phyloP scores from a whole-genome alignment of 1,284 basidiomycete genomes.

The Naganishia liquefaciens region DNA sequence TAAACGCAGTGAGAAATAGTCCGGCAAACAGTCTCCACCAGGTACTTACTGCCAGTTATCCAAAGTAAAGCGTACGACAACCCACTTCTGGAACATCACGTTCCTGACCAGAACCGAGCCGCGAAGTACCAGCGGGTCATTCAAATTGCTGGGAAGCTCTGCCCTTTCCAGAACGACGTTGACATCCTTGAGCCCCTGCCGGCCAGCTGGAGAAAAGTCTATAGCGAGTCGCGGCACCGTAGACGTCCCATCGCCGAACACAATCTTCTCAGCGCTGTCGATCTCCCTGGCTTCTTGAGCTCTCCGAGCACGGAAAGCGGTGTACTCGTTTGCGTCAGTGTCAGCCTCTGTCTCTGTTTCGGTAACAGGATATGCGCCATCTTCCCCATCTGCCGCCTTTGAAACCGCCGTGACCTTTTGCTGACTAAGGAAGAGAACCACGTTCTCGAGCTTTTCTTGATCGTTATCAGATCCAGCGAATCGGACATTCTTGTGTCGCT shows the following conservation, averaged over 20 bases:
- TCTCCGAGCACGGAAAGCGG: conserved; percentile 50
- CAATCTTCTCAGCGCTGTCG: conserved; percentile 38
- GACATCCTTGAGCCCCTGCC: conserved; percentile 42
- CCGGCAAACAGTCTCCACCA: neutral
- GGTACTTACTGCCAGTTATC: conserved; percentile 59
- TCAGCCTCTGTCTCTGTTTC: conserved; percentile 53
- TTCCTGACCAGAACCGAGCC: conserved; percentile 58
- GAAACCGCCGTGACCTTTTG: conserved; percentile 53
- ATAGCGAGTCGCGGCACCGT: conserved; percentile 48
- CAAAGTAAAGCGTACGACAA: conserved; percentile 59
- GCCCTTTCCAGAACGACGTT: conserved; percentile 52
- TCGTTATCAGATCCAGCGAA: conserved; percentile 47
- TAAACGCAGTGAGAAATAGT: neutral
- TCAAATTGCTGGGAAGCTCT: conserved; percentile 42
- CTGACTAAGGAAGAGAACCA: conserved; percentile 52
- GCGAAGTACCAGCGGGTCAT: conserved; percentile 47
- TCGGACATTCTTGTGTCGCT: conserved; percentile 51
- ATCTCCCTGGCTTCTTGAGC: conserved; percentile 39
- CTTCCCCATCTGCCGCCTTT: conserved; percentile 45
- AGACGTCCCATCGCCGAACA: conserved; percentile 40
- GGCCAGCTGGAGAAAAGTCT: conserved; percentile 47
- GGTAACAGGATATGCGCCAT: conserved; percentile 40
- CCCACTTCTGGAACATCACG: conserved; percentile 59
- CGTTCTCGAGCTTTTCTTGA: conserved; percentile 49
- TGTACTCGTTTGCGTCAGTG: conserved; percentile 50